A percentile compares a stretch with the other conserved stretches of the same genome.
These are phyloP conservation scores for Acanthamoeba lenticulata DNA, from an alignment of 208 protist species.

Conservation along the genomic window DNA sequence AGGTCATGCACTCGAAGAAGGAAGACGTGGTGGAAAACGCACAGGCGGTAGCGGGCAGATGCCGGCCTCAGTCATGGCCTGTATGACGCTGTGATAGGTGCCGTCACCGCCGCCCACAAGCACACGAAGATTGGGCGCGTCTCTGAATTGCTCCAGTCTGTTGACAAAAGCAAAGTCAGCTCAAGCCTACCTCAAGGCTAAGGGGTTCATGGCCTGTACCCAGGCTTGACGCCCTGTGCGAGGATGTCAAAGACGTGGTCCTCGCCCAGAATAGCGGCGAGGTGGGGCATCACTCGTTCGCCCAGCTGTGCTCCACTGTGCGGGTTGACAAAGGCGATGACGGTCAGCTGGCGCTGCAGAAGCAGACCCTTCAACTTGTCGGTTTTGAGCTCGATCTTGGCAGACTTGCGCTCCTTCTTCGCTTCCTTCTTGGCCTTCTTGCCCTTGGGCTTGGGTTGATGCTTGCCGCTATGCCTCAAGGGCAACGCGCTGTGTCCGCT, in stretches of 20 bases:
- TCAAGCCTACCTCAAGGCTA: no score
- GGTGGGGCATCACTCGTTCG: neutral
- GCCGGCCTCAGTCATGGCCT: slow-evolving; percentile 42
- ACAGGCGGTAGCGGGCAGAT: slow-evolving; percentile 36
- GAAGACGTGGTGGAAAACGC: neutral
- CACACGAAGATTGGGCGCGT: slow-evolving; percentile 24
- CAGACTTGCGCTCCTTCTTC: neutral
- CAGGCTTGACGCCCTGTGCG: neutral
- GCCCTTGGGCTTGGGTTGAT: neutral
- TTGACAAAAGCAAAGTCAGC: no score
- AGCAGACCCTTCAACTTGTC: slow-evolving; percentile 3
- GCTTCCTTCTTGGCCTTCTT: neutral
- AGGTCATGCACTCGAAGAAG: no score
- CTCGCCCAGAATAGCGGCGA: neutral
- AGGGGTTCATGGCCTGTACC: neutral
- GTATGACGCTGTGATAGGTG: slow-evolving; percentile 47
- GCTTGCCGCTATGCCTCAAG: neutral
- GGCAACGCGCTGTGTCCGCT: neutral
- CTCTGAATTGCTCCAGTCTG: slow-evolving; percentile 18
- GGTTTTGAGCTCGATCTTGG: neutral
- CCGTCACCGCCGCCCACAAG: slow-evolving; percentile 23
- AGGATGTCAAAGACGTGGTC: slow-evolving; percentile 32
- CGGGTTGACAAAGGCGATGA: slow-evolving; percentile 40
- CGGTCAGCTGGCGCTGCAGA: neutral
- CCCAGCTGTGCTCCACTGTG: neutral